These are phyloP conservation scores for Symbiotaphrina buchneri DNA, from an alignment of 495 filamentous ascomycete species.

Conservation along the genomic window DNA sequence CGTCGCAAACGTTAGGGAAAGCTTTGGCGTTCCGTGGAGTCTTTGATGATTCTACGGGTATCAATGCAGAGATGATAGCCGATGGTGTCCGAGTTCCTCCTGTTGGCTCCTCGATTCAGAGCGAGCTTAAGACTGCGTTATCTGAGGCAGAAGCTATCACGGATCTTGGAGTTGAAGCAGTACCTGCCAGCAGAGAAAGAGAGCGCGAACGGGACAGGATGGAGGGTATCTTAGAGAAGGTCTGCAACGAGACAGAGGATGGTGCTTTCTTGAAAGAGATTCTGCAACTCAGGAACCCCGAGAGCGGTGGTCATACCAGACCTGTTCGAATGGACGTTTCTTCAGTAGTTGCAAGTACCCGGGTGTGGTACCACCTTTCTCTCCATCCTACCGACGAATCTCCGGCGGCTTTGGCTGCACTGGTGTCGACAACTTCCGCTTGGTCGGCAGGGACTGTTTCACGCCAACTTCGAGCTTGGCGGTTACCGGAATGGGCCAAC, in stretches of 20 bases:
- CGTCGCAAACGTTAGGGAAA: constrained; percentile 56
- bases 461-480: constrained; percentile 76
- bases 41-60: constrained; percentile 79
- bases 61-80: constrained; percentile 91
- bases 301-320: constrained; percentile 50
- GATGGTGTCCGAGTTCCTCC: constrained; percentile 58
- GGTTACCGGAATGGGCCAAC: constrained; percentile 90
- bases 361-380: constrained; percentile 88
- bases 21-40: constrained; percentile 69
- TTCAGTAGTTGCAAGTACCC: constrained; percentile 45
- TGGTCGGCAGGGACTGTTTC: constrained; percentile 91
- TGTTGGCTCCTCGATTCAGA: constrained; percentile 53
- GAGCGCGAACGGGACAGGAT: constrained; percentile 62
- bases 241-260: constrained; percentile 54
- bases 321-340: constrained; percentile 55
- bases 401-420: constrained; percentile 39
- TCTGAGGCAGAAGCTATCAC: constrained; percentile 45
- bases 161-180: constrained; percentile 56
- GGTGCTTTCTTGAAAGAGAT: constrained; percentile 67
- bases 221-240: constrained; percentile 67
- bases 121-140: constrained; percentile 68
- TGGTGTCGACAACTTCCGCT: constrained; percentile 35
- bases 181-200: constrained; percentile 39
- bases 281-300: constrained; percentile 69
- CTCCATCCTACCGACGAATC: constrained; percentile 80